Evolutionary conservation across 2,329 filamentous ascomycete genomes (phyloP), one percentile per base, ranked within the genome.

Genomic region (Helicocarpus griseus): DNA sequence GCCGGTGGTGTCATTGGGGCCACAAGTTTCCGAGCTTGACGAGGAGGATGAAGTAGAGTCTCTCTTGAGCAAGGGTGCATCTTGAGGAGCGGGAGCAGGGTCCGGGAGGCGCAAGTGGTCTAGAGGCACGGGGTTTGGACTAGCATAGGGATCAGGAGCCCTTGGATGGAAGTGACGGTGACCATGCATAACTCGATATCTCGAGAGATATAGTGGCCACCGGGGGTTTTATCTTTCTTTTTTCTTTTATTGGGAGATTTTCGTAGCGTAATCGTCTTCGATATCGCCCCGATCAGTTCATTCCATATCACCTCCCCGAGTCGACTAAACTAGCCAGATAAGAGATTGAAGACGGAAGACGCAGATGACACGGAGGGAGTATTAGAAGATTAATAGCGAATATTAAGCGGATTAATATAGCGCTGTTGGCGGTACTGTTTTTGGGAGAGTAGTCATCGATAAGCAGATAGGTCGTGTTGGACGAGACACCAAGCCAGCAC

Each of bases 21-120:
- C 53, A 50, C 61, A 61, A 5, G 60, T 53, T 31, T 55, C 53
- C 9, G 11, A 13, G 19, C 52, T 48, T 13, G 49, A 47, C 46
- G 40, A 54, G 41, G 36, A 49, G 52, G 33, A 61, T 51, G 11
- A 55, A 14, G 54, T 51, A 28, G 51, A 56, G 24, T 55, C 47
- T 62, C 61, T 59, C 52, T 55, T 62, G 29, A 66, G 56, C n/a
- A 69, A 51, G 2, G 63, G 57, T 5, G 66, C 60, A 21, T 55
- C 48, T 19, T 55, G 52, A 11, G 59, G 31, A 14, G 52, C n/a
- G n/a, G n/a, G n/a, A n/a, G n/a, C n/a, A n/a, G n/a, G 43, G 8
- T 61, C 53, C 24, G 63, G 43, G 35, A 60, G 52, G 35, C 62
- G 61, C 13, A 62, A 47, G 52, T 56, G 57, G 44, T 64, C 49